These are phyloP conservation scores for Metschnikowia santaceciliae DNA, from an alignment of 805 yeast species.

Conservation along the genomic window DNA sequence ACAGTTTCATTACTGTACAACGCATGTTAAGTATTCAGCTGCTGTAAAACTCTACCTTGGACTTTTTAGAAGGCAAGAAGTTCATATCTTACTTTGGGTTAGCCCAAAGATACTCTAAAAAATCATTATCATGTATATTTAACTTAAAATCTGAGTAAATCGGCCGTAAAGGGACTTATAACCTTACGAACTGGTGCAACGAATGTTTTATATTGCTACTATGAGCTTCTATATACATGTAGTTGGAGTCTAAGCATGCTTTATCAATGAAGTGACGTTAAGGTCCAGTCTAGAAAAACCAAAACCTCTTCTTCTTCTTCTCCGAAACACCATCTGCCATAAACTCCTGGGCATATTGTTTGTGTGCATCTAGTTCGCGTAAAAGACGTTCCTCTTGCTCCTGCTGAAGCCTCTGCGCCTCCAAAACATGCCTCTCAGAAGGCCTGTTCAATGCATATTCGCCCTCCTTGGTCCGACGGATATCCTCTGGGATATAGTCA, in stretches of 20 bases:
- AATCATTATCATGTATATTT: no score
- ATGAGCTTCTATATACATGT: not conserved
- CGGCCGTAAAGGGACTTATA: not conserved
- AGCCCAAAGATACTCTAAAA: no score
- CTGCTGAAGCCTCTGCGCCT: conserved; percentile 69
- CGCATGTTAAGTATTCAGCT: no score
- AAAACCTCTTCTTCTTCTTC: conserved; percentile 13
- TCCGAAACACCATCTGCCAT: conserved; percentile 5
- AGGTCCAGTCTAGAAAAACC: conserved; percentile 8
- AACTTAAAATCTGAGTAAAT: no score
- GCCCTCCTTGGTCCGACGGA: conserved; percentile 42
- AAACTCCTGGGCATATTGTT: conserved; percentile 18
- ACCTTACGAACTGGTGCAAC: not conserved
- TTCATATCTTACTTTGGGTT: no score
- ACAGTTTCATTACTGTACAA: not conserved
- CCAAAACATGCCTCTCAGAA: conserved; percentile 64
- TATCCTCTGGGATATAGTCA: conserved; percentile 39
- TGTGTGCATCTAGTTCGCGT: conserved; percentile 29
- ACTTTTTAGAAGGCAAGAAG: no score
- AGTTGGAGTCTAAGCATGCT: not conserved
- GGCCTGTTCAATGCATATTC: conserved; percentile 60
- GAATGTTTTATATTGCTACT: not conserved
- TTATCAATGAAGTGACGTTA: no score
- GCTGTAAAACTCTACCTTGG: no score
- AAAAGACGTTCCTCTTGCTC: conserved; percentile 54